These are phyloP conservation scores for Hexamita inflata DNA, from an alignment of 208 protist genomes.

Conservation along the genomic window DNA sequence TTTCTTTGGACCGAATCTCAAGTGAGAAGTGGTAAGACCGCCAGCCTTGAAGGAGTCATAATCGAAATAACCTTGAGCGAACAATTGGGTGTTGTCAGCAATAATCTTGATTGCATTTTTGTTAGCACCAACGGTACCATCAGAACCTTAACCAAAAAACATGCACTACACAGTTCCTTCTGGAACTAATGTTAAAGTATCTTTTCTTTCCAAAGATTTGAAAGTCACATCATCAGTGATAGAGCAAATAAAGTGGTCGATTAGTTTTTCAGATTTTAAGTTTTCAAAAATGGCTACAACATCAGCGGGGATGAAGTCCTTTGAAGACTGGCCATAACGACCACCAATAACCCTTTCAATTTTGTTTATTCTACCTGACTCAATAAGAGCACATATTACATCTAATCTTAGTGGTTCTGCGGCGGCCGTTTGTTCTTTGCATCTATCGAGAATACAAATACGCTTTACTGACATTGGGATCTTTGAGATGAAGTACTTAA, in stretches of 20 bases:
- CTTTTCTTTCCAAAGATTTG: conserved; percentile 42
- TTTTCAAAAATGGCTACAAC: conserved; percentile 56
- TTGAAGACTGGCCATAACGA: conserved; percentile 53
- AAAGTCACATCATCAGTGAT: conserved; percentile 58
- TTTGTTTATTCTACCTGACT: neutral
- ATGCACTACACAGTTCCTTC: conserved; percentile 48
- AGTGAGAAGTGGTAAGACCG: conserved; percentile 55
- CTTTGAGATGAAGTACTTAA: conserved; percentile 39
- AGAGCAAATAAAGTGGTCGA: conserved; percentile 55
- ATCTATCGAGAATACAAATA: conserved; percentile 54
- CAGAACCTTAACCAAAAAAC: conserved; percentile 55
- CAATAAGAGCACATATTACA: conserved; percentile 39
- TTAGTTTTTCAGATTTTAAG: conserved; percentile 38
- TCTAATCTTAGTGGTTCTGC: conserved; percentile 59
- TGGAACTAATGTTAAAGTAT: conserved; percentile 41
- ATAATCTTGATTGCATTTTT: conserved; percentile 60
- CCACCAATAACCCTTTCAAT: conserved; percentile 48
- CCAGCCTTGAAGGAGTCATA: conserved; percentile 58
- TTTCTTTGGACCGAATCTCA: conserved; percentile 52
- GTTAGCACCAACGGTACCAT: conserved; percentile 61
- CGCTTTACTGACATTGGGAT: conserved; percentile 46
- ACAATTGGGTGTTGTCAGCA: conserved; percentile 46
- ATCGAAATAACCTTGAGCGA: conserved; percentile 55
- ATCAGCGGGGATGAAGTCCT: conserved; percentile 56
- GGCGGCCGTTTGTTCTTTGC: conserved; percentile 47